Evolutionary conservation across 2,329 filamentous ascomycete species (phyloP), one percentile per base, ranked within the genome.

Genomic region (Pseudogymnoascus sp.): DNA sequence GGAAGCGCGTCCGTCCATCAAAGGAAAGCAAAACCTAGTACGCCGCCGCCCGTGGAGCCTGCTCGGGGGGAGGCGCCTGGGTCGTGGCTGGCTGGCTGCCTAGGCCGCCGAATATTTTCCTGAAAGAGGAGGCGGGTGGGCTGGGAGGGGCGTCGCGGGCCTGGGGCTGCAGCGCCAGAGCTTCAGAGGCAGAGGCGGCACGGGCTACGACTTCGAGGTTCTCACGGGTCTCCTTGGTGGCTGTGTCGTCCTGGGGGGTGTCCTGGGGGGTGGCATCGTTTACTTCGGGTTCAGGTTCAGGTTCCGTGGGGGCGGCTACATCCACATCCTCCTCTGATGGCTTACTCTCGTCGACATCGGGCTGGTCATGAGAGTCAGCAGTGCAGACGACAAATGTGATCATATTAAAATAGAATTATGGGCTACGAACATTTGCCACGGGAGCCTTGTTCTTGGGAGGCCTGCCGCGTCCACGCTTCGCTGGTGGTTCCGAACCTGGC

Each of bases 391-490:
- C 5, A 56, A 19, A 56, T 6, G 16, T 33, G 28, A 56, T 56
- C 2, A 4, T 7, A 56, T 56, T 56, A 19, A 53, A 56, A 56
- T 56, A 56, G 26, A 56, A 31, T 56, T 56, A 56, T 56, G 50
- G 28, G 50, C 50, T 56, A 56, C 50, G 50, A 56, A 56, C 50
- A 19, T 56, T 56, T 56, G 50, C 28, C 5, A 33, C 16, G 28
- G 50, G 50, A 33, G 50, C 28, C 50, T 56, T 56, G 50, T 56
- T 56, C 35, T 60, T 60, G 22, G 33, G 59, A 19, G 59, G 59
- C 35, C 59, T 60, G 22, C 59, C 59, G 38, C 59, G 59, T 40
- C 59, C 59, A 33, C 59, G 59, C 59, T 60, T 60, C 24, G 59
- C 59, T 26, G 59, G 38, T 3, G 59, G 59, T 14, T 60, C 50